Percentiles rank a stretch among this genome's conserved stretches.
phyloP scores from a whole-genome alignment of 2,329 filamentous ascomycete species.

The Stagonosporopsis tanaceti region DNA sequence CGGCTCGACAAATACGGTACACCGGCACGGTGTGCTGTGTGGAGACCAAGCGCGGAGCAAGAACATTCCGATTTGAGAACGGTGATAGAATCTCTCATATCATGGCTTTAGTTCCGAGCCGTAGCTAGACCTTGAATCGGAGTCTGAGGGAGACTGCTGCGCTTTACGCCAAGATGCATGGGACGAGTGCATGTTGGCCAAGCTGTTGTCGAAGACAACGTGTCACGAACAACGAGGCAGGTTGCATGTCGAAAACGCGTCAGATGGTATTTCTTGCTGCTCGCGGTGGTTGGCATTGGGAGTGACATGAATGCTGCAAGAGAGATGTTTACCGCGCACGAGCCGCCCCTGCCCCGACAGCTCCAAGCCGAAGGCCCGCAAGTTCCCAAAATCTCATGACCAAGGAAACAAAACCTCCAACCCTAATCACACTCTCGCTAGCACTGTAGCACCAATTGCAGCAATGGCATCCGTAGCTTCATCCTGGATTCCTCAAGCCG shows the following conservation, averaged over 20 bases:
- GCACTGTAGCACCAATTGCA: neutral
- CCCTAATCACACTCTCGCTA: neutral
- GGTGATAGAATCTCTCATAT: neutral
- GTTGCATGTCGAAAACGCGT: neutral
- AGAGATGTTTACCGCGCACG: neutral
- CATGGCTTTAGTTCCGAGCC: neutral
- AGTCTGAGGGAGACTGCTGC: too few species aligned
- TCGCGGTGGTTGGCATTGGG: neutral
- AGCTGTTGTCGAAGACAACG: neutral
- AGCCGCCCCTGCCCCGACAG: neutral
- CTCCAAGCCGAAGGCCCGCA: neutral
- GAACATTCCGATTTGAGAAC: neutral
- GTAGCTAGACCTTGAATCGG: too few species aligned
- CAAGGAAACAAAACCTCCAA: neutral
- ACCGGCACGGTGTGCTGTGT: neutral
- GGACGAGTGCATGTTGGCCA: neutral
- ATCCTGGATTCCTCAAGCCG: conserved; percentile 50
- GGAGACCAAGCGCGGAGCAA: neutral
- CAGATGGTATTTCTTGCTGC: neutral
- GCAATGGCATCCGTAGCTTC: conserved; percentile 9
- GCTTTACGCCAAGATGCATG: neutral
- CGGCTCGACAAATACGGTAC: neutral
- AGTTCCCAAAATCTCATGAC: neutral
- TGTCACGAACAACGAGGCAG: neutral
- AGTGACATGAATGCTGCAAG: neutral